Conservation (phyloP, 805 yeast species). For the Barnettozyma californica region DNA sequence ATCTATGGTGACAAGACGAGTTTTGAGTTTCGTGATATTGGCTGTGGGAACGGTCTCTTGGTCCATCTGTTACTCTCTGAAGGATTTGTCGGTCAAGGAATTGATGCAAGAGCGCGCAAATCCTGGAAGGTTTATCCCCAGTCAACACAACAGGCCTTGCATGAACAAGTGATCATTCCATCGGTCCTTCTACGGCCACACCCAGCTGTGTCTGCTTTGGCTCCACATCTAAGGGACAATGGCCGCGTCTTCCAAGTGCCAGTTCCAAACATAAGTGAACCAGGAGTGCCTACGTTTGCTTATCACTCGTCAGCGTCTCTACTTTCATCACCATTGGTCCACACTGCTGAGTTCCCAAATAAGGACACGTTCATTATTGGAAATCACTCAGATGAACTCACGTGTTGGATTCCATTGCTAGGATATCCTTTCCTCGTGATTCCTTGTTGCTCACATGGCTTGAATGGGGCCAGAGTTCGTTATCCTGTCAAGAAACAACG, state of each 20-base stretch:
- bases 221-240: slow-evolving; percentile 53
- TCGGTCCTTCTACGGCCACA: slow-evolving; percentile 63
- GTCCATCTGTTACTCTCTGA: slow-evolving; percentile 72
- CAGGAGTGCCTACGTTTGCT: slow-evolving; percentile 40
- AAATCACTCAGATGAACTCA: slow-evolving; percentile 91
- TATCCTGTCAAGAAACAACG: slow-evolving; percentile 42
- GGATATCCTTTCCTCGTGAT: slow-evolving; percentile 86
- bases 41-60: slow-evolving; percentile 91
- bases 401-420: slow-evolving; percentile 90
- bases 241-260: slow-evolving; percentile 53
- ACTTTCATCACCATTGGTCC: slow-evolving; percentile 47
- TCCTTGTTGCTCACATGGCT: slow-evolving; percentile 91
- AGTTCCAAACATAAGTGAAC: slow-evolving; percentile 13
- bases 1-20: slow-evolving; percentile 35
- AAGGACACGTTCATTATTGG: slow-evolving; percentile 79
- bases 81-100: slow-evolving; percentile 78
- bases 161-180: slow-evolving; percentile 84
- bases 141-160: slow-evolving; percentile 50
- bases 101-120: slow-evolving; percentile 85
- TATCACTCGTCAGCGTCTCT: slow-evolving; percentile 41
- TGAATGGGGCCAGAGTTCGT: slow-evolving; percentile 70
- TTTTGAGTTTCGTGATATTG: slow-evolving; percentile 80
- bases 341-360: slow-evolving; percentile 60
- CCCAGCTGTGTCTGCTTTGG: slow-evolving; percentile 49
- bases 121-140: slow-evolving; percentile 79